Evolutionary conservation across 176 grass and related monocot genomes (phyloP).

Genomic region (Dendrocalamus sinicus): DNA sequence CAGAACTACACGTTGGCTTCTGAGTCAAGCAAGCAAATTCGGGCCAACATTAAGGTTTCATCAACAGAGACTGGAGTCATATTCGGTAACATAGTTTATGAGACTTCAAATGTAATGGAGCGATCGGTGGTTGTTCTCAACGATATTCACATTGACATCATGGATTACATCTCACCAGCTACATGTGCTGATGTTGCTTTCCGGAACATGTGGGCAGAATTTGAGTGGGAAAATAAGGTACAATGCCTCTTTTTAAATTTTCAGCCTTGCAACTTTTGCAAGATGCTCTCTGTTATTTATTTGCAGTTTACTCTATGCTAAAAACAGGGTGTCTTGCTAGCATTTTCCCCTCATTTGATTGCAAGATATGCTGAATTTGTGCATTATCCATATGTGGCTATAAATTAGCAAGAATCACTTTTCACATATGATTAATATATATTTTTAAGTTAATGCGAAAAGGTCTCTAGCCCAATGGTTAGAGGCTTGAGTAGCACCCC

Average conservation of each 20-base stretch:
- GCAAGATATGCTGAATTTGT: conserved; percentile 1
- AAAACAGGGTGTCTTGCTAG: not conserved
- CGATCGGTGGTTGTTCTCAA: conserved; percentile 69
- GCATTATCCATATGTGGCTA: not conserved
- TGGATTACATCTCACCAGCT: conserved; percentile 80
- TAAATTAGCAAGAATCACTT: not conserved
- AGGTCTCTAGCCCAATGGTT: no score
- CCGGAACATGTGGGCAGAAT: conserved; percentile 79
- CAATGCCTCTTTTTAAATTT: not conserved
- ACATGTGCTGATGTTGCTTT: conserved; percentile 70
- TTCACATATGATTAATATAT: not conserved
- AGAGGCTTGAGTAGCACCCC: no score
- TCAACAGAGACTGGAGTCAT: conserved; percentile 80
- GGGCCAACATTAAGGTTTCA: conserved; percentile 76
- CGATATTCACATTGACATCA: conserved; percentile 81
- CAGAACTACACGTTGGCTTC: conserved; percentile 72
- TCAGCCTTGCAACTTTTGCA: not conserved
- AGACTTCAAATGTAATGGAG: conserved; percentile 75
- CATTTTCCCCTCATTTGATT: not conserved
- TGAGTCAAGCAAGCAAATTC: conserved; percentile 70
- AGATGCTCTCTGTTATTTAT: not conserved
- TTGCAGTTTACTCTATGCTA: not conserved
- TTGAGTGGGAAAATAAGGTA: conserved; percentile 86
- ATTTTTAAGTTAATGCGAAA: conserved; percentile 8
- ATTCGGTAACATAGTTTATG: conserved; percentile 73